Evolutionary conservation across 2,329 filamentous ascomycete species (phyloP).

Genomic region (Verticillium isaacii): DNA sequence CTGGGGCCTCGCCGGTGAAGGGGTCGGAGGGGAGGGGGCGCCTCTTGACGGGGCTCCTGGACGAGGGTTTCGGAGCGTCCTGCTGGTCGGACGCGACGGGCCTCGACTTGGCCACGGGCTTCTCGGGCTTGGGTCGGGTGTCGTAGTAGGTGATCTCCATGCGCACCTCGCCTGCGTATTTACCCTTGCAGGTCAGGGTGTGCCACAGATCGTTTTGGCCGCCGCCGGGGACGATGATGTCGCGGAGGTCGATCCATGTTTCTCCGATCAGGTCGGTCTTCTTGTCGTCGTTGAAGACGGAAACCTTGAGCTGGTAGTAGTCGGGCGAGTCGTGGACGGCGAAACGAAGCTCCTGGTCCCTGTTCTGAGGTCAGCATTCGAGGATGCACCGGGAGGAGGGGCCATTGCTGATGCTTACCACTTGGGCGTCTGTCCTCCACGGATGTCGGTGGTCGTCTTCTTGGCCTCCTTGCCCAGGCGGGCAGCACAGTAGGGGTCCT

Average conservation of each 20-base stretch:
- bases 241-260: conserved; percentile 78
- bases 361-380: conserved; percentile 31
- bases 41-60: conserved; percentile 67
- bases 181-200: conserved; percentile 77
- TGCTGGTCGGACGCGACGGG: conserved; percentile 30
- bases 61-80: conserved; percentile 38
- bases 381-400: not conserved
- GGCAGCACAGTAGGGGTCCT: conserved; percentile 95
- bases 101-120: conserved; percentile 53
- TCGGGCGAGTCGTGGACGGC: conserved; percentile 94
- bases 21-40: conserved; percentile 81
- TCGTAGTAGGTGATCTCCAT: conserved; percentile 98
- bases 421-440: conserved; percentile 90
- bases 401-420: conserved; percentile 55
- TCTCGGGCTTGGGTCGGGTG: conserved; percentile 74
- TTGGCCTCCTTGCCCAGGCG: conserved; percentile 93
- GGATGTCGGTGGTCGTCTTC: conserved; percentile 90
- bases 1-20: conserved; percentile 48
- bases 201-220: conserved; percentile 97
- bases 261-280: conserved; percentile 96
- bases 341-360: conserved; percentile 97
- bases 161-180: conserved; percentile 92
- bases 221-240: conserved; percentile 77
- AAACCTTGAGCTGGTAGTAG: conserved; percentile 93
- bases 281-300: conserved; percentile 97